Conservation (phyloP, 371 early-diverging fungal genomes). For the Rhizopus arrhizus region DNA sequence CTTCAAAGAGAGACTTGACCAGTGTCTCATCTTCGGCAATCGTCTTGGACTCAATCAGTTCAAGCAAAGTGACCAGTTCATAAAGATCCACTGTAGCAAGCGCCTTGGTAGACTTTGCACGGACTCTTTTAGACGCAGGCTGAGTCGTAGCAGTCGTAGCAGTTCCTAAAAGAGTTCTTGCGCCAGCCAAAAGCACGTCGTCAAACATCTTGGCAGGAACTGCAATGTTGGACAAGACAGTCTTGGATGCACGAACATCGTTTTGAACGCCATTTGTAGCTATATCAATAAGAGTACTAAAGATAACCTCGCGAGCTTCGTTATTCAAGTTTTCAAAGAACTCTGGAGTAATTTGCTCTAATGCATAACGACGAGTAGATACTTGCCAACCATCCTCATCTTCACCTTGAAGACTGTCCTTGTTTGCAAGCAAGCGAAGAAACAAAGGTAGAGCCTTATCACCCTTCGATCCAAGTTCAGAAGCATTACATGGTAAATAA, state of each 20-base stretch:
- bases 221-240: constrained; percentile 55
- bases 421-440: constrained; percentile 49
- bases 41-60: constrained; percentile 67
- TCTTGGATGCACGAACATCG: constrained; percentile 62
- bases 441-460: constrained; percentile 55
- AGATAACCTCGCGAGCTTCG: constrained; percentile 56
- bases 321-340: constrained; percentile 55
- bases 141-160: constrained; percentile 9
- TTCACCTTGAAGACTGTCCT: constrained; percentile 39
- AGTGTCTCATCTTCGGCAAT: constrained; percentile 52
- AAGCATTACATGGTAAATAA: constrained; percentile 60
- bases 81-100: constrained; percentile 42
- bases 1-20: constrained; percentile 73
- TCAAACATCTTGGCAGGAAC: constrained; percentile 56
- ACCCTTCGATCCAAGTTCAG: constrained; percentile 50
- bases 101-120: constrained; percentile 23
- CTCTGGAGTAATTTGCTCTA: constrained; percentile 59
- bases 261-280: constrained; percentile 66
- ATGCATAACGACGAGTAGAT: constrained; percentile 59
- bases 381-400: constrained; percentile 59
- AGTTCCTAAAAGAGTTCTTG: constrained; percentile 29
- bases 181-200: constrained; percentile 22
- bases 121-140: constrained; percentile 37
- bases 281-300: constrained; percentile 65
- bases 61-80: constrained; percentile 68